A percentile compares a stretch with the other conserved stretches of the same genome.
phyloP scores from a whole-genome alignment of 2,329 filamentous ascomycete species.

The Colletotrichum camelliae region DNA sequence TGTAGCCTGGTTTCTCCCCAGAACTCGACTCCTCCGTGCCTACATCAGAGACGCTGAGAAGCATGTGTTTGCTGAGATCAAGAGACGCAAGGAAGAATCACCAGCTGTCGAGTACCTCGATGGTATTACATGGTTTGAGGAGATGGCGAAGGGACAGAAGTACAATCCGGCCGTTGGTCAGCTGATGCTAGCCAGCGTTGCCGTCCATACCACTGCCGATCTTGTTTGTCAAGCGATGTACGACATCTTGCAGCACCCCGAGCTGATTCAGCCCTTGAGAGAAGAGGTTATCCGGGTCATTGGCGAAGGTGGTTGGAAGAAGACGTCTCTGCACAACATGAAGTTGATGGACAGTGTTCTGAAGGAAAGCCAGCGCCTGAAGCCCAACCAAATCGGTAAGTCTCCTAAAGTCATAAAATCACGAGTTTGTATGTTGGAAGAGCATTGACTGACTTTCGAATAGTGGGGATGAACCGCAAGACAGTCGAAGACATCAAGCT shows the following conservation, averaged over 20 bases:
- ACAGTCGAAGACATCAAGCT: not conserved
- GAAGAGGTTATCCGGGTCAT: not conserved
- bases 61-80: not conserved
- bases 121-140: not conserved
- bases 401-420: not conserved
- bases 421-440: not conserved
- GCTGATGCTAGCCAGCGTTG: not conserved
- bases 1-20: slow-evolving; percentile 47
- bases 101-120: not conserved
- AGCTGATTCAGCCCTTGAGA: not conserved
- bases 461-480: not conserved
- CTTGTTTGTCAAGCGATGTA: not conserved
- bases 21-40: not conserved
- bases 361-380: not conserved
- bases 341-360: slow-evolving; percentile 1
- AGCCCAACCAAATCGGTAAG: not conserved
- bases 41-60: not conserved
- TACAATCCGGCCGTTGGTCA: not conserved
- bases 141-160: not conserved
- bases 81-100: not conserved
- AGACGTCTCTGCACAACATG: not conserved
- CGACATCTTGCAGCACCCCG: not conserved
- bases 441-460: not conserved
- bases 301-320: not conserved
- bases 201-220: not conserved